Percentiles rank a stretch among this genome's conserved stretches.
Evolutionary conservation across 1,139 yeast species (phyloP).

Genomic region (Hanseniaspora sp.): DNA sequence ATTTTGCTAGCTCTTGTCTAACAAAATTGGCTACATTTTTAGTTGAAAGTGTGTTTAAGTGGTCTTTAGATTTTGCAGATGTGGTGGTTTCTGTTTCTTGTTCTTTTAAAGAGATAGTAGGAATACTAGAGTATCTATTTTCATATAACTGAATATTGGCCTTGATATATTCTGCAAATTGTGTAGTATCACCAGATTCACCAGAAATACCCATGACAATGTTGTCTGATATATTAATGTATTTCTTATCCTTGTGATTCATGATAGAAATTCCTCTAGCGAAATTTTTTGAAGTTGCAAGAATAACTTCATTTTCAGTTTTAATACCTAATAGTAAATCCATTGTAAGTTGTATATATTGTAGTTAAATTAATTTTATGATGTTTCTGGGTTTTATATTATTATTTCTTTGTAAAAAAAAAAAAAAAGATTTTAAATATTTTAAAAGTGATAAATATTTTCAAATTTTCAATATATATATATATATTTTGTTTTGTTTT

Average conservation of each 20-base stretch:
- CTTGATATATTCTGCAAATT: constrained; percentile 85
- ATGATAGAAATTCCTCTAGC: constrained; percentile 88
- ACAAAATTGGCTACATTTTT: constrained; percentile 80
- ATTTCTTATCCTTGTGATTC: constrained; percentile 80
- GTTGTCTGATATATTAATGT: constrained; percentile 63
- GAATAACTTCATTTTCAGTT: constrained; percentile 65
- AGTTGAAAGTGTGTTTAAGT: constrained; percentile 55
- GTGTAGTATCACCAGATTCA: constrained; percentile 95
- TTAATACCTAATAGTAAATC: constrained; percentile 82
- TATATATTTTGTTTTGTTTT: no score
- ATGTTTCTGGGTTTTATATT: no score
- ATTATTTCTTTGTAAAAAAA: no score
- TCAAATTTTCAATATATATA: no score
- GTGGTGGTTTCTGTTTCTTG: background rate
- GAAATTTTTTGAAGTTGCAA: constrained; percentile 88
- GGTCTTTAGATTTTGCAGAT: background rate
- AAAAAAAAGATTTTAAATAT: no score
- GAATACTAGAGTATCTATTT: constrained; percentile 55
- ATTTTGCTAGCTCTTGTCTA: constrained; percentile 76
- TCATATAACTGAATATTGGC: constrained; percentile 84
- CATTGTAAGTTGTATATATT: constrained; percentile 36
- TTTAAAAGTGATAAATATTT: no score
- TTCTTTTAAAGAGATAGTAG: constrained; percentile 13
- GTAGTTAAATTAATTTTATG: background rate
- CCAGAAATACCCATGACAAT: constrained; percentile 85